Evolutionary conservation across 1,284 basidiomycete genomes (phyloP), one percentile per base, ranked within the genome.

Genomic region (Lentinula novae-zelandiae): DNA sequence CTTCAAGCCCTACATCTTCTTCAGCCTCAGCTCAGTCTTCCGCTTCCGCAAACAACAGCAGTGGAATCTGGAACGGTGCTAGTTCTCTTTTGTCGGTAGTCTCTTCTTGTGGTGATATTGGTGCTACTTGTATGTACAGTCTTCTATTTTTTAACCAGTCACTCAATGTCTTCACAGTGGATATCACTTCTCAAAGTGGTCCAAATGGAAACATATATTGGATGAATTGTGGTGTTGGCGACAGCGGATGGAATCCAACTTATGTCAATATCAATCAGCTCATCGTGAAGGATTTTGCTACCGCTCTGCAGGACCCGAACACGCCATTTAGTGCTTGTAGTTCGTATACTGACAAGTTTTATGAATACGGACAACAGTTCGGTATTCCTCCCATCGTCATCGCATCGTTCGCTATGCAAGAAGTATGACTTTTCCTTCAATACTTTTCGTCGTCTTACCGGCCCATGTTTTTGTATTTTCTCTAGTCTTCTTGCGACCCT

Each of bases 401-500:
- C 50, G 92, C 93, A 3, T 82, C 92, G 0, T 90, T 96, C 65
- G 92, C 93, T 39, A 89, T 96, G 86, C 87, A 90, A 71, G 89
- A 90, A 73, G 84, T 48, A 76, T n/a, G 17, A 27, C 9, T 6
- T 27, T 22, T 34, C 33, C 39, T 38, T 42, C 13, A 17, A 17
- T 40, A 27, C 3, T 3, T 38, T 8, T 7, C 52, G 12, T 40
- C 36, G 9, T 38, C 36, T 38, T 38, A 12, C 36, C 36, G 12
- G 3, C 36, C 57, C 27, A 27, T 27, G 3, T 38, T 53, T 53
- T 22, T 22, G 22, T 22, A 1, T 20, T 27, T 53, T 6, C 76
- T 78, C 60, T 76, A 81, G 67, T 80, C 77, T 57, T 71, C 80
- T 52, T 96, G 94, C 77, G 85, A 89, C 65, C 81, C 87, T 1